Percentiles rank a stretch among this genome's conserved stretches.
These are phyloP conservation scores for Mycosphaerella sp. DNA, from an alignment of 2,329 filamentous ascomycete species.

Conservation along the genomic window DNA sequence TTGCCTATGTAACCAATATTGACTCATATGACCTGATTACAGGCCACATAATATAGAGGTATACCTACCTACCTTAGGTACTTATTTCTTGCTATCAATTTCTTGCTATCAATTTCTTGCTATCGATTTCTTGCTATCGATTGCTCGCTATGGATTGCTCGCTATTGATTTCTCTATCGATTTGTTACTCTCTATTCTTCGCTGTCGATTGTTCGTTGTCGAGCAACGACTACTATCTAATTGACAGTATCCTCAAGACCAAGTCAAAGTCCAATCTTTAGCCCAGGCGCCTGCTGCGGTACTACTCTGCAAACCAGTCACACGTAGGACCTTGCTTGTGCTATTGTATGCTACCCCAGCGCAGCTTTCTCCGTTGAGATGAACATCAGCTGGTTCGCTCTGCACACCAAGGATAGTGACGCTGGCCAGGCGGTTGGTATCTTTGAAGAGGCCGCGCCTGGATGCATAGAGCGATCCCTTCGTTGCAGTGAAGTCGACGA, in stretches of 20 bases:
- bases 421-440: constrained; percentile 54
- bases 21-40: too few species aligned
- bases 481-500: constrained; percentile 42
- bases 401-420: constrained; percentile 57
- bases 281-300: constrained; percentile 52
- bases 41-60: too few species aligned
- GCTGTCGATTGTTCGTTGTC: too few species aligned
- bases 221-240: too few species aligned
- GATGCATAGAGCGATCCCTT: constrained; percentile 45
- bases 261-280: constrained; percentile 51
- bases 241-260: constrained; percentile 31
- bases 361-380: constrained; percentile 46
- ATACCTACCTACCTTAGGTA: too few species aligned
- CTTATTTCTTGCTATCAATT: too few species aligned
- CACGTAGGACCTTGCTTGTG: constrained; percentile 44
- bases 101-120: too few species aligned
- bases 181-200: too few species aligned
- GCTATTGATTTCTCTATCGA: too few species aligned
- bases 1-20: too few species aligned
- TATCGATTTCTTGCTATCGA: too few species aligned
- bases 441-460: constrained; percentile 48
- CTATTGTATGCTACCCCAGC: constrained; percentile 44
- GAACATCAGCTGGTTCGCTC: constrained; percentile 39
- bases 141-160: too few species aligned
- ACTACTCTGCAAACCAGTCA: constrained; percentile 45